These are phyloP conservation scores for Phytophthora meadii DNA, from an alignment of 352 stramenopile species.

Conservation along the genomic window DNA sequence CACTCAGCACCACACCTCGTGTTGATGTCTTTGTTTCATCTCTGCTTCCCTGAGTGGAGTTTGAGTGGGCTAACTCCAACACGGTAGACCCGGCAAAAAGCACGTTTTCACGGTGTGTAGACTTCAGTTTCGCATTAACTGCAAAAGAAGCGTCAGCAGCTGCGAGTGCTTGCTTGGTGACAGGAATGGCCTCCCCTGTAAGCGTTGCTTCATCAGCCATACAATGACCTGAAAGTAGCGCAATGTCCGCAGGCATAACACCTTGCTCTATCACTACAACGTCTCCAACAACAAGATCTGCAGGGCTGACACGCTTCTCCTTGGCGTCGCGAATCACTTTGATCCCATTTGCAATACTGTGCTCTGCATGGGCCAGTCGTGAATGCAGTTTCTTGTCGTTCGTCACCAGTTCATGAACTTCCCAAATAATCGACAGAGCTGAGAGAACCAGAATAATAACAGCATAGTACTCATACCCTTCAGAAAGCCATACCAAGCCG, in stretches of 20 bases:
- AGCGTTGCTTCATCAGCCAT: constrained; percentile 78
- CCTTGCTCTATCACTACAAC: constrained; percentile 74
- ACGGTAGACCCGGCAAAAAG: constrained; percentile 70
- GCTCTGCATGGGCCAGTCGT: constrained; percentile 56
- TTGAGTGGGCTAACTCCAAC: constrained; percentile 39
- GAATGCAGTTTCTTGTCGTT: constrained; percentile 71
- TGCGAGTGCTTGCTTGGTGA: constrained; percentile 61
- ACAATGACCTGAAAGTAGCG: constrained; percentile 70
- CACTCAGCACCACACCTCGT: constrained; percentile 63
- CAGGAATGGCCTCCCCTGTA: constrained; percentile 85
- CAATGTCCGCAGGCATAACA: constrained; percentile 67
- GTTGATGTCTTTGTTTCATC: constrained; percentile 41
- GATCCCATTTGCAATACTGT: constrained; percentile 63
- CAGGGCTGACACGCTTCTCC: constrained; percentile 46
- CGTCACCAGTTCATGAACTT: constrained; percentile 68
- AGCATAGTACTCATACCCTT: constrained; percentile 74
- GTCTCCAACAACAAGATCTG: constrained; percentile 70
- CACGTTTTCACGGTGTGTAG: constrained; percentile 53
- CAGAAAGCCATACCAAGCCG: constrained; percentile 71
- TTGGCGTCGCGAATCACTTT: constrained; percentile 65
- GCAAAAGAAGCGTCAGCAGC: constrained; percentile 3
- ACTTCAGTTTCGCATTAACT: constrained; percentile 52
- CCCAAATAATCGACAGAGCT: constrained; percentile 71
- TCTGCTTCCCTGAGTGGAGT: constrained; percentile 29
- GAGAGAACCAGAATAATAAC: constrained; percentile 70